Evolutionary conservation across 805 yeast genomes (phyloP), one percentile per base, ranked within the genome.

Genomic region (Diddensiella caesifluorescens): DNA sequence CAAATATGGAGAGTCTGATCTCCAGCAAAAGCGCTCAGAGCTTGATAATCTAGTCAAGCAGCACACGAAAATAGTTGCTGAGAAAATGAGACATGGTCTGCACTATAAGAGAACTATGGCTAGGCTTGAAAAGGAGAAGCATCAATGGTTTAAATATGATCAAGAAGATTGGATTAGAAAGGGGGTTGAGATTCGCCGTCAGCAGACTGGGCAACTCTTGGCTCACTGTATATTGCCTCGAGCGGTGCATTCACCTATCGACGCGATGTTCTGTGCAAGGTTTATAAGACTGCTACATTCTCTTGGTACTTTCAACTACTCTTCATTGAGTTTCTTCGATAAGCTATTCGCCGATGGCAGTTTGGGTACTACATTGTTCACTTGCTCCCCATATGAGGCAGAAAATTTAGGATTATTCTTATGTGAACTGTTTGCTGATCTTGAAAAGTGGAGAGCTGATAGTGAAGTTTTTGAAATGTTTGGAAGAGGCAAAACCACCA

Each of bases 331-430:
- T 4, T 48, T 74, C 2, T 55, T 75, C 22, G 69, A 75, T 27
- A 59, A 57, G 15, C 61, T 87, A 19, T 71, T 86, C 43, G 56
- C 63, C 0, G 64, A 65, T 3, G 65, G 68, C 7, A 59, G 78
- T 10, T 57, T 85, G 36, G 70, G 70, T 36, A 73, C 81, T 2
- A 71, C 85, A 2, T 55, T 88, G 9, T 80, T 75, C 51, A 76
- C 90, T 1, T 74, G 79, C 41, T 83, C 96, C 0, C 72, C 85
- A 0, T 61, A 70, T 3, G 96, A 89, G 55, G 79, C 95, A 1
- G 95, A 88, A 52, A 83, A 84, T 55, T 59, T 88, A 28, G 95
- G 95, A 3, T 60, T 85, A 9, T 88, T 89, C 51, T 74, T 77
- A 51, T 67, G 75, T 20, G 79, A 75, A 19, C 47, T 83, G 1